Conservation (phyloP, 2,329 filamentous ascomycete species). For the Mollisiaceae sp. region DNA sequence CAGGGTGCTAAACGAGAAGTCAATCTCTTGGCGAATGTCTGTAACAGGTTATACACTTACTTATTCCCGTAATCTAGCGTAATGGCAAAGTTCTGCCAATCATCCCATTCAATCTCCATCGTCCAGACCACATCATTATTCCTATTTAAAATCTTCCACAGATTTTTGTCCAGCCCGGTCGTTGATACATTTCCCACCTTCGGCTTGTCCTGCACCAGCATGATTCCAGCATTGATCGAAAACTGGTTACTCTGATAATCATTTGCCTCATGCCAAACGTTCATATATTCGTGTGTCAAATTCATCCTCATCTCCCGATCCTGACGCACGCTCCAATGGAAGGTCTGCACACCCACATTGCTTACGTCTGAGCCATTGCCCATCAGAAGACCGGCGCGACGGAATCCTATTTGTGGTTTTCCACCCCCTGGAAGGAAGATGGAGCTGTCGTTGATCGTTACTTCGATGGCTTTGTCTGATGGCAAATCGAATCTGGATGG, state of each 20-base stretch:
- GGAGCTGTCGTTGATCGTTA: slow-evolving; percentile 51
- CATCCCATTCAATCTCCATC: slow-evolving; percentile 42
- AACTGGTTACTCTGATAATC: slow-evolving; percentile 57
- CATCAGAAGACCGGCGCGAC: slow-evolving; percentile 59
- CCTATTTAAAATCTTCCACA: slow-evolving; percentile 29
- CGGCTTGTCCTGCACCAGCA: slow-evolving; percentile 49
- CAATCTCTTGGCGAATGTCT: neutral
- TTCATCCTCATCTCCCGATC: slow-evolving; percentile 59
- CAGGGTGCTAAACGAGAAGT: slow-evolving; percentile 50
- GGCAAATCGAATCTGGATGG: slow-evolving; percentile 28
- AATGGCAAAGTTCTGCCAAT: slow-evolving; percentile 66
- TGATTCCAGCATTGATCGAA: slow-evolving; percentile 59
- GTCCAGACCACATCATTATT: slow-evolving; percentile 53
- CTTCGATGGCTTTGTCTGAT: slow-evolving; percentile 25
- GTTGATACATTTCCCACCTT: slow-evolving; percentile 51
- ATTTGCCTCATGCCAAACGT: slow-evolving; percentile 55
- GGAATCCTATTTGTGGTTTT: slow-evolving; percentile 61
- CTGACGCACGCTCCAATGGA: slow-evolving; percentile 64
- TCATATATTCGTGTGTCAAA: slow-evolving; percentile 65
- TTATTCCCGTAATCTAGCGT: slow-evolving; percentile 60
- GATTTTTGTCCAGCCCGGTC: slow-evolving; percentile 19
- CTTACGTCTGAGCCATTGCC: slow-evolving; percentile 55
- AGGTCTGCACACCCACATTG: slow-evolving; percentile 59
- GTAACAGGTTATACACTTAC: slow-evolving; percentile 44
- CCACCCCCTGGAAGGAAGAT: slow-evolving; percentile 58